phyloP scores from a whole-genome alignment of 768 basidiomycete species.

The Hysterangium stoloniferum region DNA sequence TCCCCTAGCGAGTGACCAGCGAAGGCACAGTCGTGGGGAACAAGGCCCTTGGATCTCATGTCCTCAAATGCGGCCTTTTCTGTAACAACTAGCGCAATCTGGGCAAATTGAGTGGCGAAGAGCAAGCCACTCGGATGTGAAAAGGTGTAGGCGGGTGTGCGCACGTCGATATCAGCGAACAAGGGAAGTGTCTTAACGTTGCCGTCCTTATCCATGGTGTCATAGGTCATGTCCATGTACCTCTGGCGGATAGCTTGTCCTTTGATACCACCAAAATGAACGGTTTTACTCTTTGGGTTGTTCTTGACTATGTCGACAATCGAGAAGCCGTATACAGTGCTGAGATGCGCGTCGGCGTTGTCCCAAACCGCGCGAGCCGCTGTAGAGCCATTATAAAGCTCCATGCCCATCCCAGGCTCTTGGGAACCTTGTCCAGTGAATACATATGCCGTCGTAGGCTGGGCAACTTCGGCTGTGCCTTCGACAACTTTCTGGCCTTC shows the following conservation, averaged over 20 bases:
- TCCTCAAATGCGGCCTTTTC: conserved; percentile 99
- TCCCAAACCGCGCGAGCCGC: conserved; percentile 98
- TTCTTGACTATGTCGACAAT: conserved; percentile 98
- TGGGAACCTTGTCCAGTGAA: conserved; percentile 99
- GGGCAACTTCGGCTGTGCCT: conserved; percentile 88
- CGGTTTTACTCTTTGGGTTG: conserved; percentile 95
- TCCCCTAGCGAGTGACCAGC: conserved; percentile 98
- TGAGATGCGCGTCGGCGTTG: conserved; percentile 86
- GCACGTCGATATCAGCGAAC: conserved; percentile 90
- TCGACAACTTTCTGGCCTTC: conserved; percentile 87
- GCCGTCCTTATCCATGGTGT: conserved; percentile 93
- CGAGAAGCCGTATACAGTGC: conserved; percentile 95
- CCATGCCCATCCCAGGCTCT: conserved; percentile 99
- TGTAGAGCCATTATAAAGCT: conserved; percentile 86
- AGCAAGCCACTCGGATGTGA: conserved; percentile 91
- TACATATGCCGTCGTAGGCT: conserved; percentile 89
- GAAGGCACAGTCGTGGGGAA: conserved; percentile 88
- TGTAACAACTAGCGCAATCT: conserved; percentile 96
- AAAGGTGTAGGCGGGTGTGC: conserved; percentile 97
- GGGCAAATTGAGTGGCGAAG: conserved; percentile 97
- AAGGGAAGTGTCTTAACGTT: conserved; percentile 93
- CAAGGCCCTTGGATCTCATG: conserved; percentile 92
- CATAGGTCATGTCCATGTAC: conserved; percentile 99
- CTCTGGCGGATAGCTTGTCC: conserved; percentile 96
- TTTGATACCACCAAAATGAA: conserved; percentile 99